Conservation (phyloP, 2,329 filamentous ascomycete genomes). For the Fusarium nygamai region DNA sequence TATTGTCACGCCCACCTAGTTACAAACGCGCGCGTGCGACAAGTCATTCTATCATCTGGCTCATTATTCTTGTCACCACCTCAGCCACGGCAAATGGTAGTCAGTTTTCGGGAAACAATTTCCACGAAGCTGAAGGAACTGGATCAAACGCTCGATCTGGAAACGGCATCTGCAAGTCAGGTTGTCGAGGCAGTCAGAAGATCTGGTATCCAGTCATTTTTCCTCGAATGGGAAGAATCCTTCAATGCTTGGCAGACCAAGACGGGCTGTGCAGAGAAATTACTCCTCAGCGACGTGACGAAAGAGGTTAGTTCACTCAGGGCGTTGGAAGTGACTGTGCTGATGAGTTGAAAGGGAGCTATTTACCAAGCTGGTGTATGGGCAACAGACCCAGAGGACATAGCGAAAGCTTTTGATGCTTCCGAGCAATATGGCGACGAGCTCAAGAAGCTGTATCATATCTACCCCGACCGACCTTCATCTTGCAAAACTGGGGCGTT, state of each 20-base stretch:
- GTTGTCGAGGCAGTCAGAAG: conserved; percentile 3
- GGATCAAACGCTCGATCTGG: conserved; percentile 36
- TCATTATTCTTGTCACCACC: conserved; percentile 55
- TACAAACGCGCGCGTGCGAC: conserved; percentile 39
- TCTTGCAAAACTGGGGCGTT: conserved; percentile 53
- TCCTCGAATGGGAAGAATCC: conserved; percentile 9
- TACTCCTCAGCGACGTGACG: neutral
- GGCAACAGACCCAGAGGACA: fast-evolving
- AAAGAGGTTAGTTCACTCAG: neutral
- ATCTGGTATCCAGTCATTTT: neutral
- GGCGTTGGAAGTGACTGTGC: fast-evolving
- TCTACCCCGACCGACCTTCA: conserved; percentile 51
- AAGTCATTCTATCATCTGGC: conserved; percentile 54
- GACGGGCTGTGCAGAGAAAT: neutral
- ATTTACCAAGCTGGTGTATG: conserved; percentile 9
- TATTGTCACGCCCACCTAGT: conserved; percentile 56
- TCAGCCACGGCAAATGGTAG: conserved; percentile 36
- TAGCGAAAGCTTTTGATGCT: neutral
- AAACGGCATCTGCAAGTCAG: neutral
- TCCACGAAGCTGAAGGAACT: neutral
- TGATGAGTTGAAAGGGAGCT: neutral
- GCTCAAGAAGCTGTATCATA: conserved; percentile 53
- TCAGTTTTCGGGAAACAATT: neutral
- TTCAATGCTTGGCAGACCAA: conserved; percentile 4
- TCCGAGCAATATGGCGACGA: conserved; percentile 36